phyloP scores from a whole-genome alignment of 225 moss, liverwort and hornwort species.

The Physcomitrellopsis africana region DNA sequence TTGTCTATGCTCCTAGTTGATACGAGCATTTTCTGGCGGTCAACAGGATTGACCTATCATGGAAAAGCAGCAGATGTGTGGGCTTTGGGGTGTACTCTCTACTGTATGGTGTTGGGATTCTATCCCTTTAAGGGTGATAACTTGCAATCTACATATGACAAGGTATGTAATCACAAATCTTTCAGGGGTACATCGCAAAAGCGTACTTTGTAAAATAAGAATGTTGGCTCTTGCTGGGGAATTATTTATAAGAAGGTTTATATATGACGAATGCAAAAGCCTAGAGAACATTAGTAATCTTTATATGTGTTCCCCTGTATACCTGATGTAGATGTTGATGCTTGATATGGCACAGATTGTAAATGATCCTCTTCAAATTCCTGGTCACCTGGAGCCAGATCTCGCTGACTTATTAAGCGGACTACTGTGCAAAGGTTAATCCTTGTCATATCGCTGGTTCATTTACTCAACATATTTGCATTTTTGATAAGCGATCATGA shows the following conservation, averaged over 20 bases:
- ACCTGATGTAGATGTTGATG: constrained; percentile 22
- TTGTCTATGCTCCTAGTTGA: constrained; percentile 25
- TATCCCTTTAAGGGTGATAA: constrained; percentile 91
- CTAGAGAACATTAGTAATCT: not conserved
- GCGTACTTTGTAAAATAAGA: not conserved
- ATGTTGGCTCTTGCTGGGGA: constrained; percentile 9
- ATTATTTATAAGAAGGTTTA: not conserved
- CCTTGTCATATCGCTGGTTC: constrained; percentile 1
- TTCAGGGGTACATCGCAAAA: constrained; percentile 11
- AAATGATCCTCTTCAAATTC: constrained; percentile 69
- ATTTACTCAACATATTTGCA: not conserved
- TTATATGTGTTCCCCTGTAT: constrained; percentile 7
- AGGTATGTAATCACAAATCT: constrained; percentile 43
- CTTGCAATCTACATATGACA: constrained; percentile 87
- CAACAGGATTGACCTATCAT: constrained; percentile 76
- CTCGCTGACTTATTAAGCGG: constrained; percentile 72
- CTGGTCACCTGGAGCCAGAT: constrained; percentile 71
- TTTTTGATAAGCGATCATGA: not conserved
- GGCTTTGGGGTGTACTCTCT: constrained; percentile 95
- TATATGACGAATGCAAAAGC: constrained; percentile 12
- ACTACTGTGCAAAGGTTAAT: constrained; percentile 90
- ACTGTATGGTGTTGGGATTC: constrained; percentile 85
- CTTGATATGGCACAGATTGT: constrained; percentile 76
- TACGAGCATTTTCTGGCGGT: constrained; percentile 26
- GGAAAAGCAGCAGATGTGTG: constrained; percentile 98